Base-by-base conservation (phyloP, 306 rosid genomes). In the Trifolium pratense region DNA sequence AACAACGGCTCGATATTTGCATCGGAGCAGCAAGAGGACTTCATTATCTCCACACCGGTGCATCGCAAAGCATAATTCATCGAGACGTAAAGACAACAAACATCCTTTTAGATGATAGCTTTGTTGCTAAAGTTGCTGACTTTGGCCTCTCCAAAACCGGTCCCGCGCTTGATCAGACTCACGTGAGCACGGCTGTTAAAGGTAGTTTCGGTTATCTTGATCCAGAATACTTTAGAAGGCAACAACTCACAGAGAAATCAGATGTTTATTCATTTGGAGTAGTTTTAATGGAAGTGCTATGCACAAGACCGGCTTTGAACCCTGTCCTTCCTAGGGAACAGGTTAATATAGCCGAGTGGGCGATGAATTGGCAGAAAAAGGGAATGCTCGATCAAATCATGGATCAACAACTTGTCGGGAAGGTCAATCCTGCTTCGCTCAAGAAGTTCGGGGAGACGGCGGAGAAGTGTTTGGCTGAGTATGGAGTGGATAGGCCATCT, bases 271-370 rank as follows among this genome's bases (percentile, higher is more conserved):
- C 98, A 42, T 94, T 94, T 20, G 98, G 98, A 56, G 98, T 94
- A 3, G 98, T 94, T 77, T 80, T 94, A 42, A 89, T 91, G 97
- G 98, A 94, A 84, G 98, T 94, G 77, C 75, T 94, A 55, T 94
- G 98, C 88, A 88, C 97, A 74, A 89, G 98, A 77, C 98, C 98
- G 2, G 98, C 98, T 42, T 79, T 94, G 80, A 91, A 94, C 69
- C 98, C 97, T 18, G 98, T 89, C 51, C 98, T 94, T 61, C 98
- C 98, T 0, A 77, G 97, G 80, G 98, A 94, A 60, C 97, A 94
- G 43, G 97, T 94, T 69, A 94, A 94, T 75, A 91, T 94, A 81
- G 98, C 98, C n/a, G 98, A 91, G 83, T 94, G 96, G 96, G 97
- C 97, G 14, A 89, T 91, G 96, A 79, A 61, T 10, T 94, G 98